A percentile compares a stretch with the other conserved stretches of the same genome.
These are phyloP conservation scores for Vitis hybrid DNA, from an alignment of 177 flowering plant genomes.

Conservation along the genomic window DNA sequence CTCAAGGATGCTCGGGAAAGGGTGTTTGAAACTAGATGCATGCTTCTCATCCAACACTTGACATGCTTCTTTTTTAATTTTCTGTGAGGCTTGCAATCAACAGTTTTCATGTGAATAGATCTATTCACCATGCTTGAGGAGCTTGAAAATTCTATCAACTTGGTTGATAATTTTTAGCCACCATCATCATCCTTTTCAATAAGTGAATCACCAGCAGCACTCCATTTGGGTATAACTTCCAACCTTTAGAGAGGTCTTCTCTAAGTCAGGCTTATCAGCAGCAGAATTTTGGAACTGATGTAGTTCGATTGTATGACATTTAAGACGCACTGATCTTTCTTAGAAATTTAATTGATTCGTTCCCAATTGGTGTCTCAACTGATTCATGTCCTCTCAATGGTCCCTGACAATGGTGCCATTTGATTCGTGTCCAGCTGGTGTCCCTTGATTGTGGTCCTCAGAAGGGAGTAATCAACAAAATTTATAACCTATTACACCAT, in stretches of 20 bases:
- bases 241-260: constrained; percentile 25
- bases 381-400: too few relatives aligned
- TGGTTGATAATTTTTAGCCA: background rate
- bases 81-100: constrained; percentile 8
- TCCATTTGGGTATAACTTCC: constrained; percentile 8
- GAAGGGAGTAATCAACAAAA: too few relatives aligned
- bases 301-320: background rate
- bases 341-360: background rate
- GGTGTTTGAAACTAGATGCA: too few relatives aligned
- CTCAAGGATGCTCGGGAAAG: too few relatives aligned
- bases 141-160: constrained; percentile 9
- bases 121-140: constrained; percentile 7
- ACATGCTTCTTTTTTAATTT: constrained; percentile 38
- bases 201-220: constrained; percentile 7
- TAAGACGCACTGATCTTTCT: constrained; percentile 12
- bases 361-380: too few relatives aligned
- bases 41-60: constrained; percentile 15
- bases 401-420: too few relatives aligned
- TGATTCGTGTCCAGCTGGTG: too few relatives aligned
- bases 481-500: too few relatives aligned
- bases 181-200: constrained; percentile 9
- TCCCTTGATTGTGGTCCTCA: too few relatives aligned
- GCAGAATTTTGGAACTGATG: constrained; percentile 9
- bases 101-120: constrained; percentile 8
- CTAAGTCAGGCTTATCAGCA: constrained; percentile 3